phyloP scores from a whole-genome alignment of 768 basidiomycete genomes.

The Kondoa malvinella region DNA sequence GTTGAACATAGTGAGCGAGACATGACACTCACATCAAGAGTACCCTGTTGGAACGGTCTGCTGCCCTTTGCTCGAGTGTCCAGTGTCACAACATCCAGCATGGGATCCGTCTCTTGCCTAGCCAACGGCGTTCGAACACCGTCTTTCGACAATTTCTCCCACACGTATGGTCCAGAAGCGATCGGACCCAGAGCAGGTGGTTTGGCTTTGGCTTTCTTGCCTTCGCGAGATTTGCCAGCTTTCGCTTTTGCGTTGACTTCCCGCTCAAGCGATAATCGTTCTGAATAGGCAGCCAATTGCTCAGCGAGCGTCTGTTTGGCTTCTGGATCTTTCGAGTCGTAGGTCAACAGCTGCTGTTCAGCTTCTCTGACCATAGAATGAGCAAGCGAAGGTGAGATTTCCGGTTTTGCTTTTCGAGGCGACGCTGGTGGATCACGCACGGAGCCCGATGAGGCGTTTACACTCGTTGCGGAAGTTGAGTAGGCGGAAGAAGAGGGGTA shows the following conservation, averaged over 20 bases:
- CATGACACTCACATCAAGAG: not conserved
- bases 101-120: not conserved
- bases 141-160: not conserved
- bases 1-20: not conserved
- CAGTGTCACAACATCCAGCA: not conserved
- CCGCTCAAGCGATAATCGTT: slow-evolving; percentile 13
- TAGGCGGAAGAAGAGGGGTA: not conserved
- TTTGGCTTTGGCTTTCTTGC: not conserved
- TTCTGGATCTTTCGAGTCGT: slow-evolving; percentile 5
- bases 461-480: not conserved
- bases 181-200: not conserved
- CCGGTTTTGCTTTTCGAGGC: not conserved
- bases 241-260: slow-evolving; percentile 4
- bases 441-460: not conserved
- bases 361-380: slow-evolving; percentile 15
- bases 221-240: not conserved
- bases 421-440: slow-evolving; percentile 2
- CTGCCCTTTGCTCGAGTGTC: not conserved
- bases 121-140: not conserved
- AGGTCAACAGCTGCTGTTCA: slow-evolving; percentile 14
- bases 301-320: slow-evolving; percentile 15
- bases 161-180: not conserved
- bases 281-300: slow-evolving; percentile 17
- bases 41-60: not conserved
- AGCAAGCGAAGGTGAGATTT: slow-evolving; percentile 13